Base-by-base conservation (phyloP, 768 basidiomycete genomes). In the Hypsizygus marmoreus region DNA sequence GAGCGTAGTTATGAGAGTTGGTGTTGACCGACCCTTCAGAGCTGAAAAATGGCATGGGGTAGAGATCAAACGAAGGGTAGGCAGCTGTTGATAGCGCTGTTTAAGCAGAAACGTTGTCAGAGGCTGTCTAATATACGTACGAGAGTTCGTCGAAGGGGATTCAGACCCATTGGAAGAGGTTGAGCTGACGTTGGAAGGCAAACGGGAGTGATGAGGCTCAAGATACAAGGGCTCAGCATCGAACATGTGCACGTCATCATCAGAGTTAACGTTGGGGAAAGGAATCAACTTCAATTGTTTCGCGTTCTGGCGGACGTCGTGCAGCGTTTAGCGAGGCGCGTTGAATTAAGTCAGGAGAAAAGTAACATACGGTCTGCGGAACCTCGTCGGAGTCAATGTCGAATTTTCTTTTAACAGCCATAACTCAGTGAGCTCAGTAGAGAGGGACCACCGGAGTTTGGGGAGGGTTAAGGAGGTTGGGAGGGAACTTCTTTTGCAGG, bases 341-440 rank as follows among this genome's bases (percentile, higher is more conserved):
- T 17, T 16, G 50, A 55, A 52, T 37, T 33, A 53, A n/a, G n/a
- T n/a, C n/a, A n/a, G n/a, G n/a, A n/a, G n/a, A n/a, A n/a, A 34
- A 45, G 8, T 12, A 33, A 58, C 70, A 43, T 64, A 83, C 83
- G 52, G 64, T 74, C 51, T 71, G 76, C 43, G 66, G 71, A 50
- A 71, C 69, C 56, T 81, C 81, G 47, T 79, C 77, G 14, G 69
- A 60, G 48, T 85, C 85, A 14, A 71, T 55, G 40, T 83, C 80
- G 40, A 86, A 73, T 71, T 92, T 92, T 63, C 89, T 79, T 66
- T 91, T 92, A 61, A 88, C 52, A 31, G 81, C 73, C 87, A 89
- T 91, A 40, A 53, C 51, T 33, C 40, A 59, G 44, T 22, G 52
- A 43, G 45, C 20, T 36, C 29, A 24, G 36, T 40, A 23, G 45